Evolutionary conservation across 148 eudicot species (phyloP).

Genomic region (Heliamphora exappendiculata): DNA sequence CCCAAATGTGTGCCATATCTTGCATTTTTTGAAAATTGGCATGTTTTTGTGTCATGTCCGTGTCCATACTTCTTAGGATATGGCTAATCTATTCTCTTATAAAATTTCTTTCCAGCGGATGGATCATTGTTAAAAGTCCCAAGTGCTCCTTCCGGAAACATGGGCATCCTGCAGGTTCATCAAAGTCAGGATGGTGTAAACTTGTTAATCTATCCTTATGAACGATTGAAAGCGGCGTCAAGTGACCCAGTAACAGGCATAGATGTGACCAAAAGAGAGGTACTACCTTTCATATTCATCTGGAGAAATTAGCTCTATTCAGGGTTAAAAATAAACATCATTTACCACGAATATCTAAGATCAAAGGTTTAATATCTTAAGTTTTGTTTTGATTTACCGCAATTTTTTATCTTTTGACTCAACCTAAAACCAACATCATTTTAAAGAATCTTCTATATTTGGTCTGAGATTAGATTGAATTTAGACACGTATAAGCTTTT

Average conservation of each 20-base stretch:
- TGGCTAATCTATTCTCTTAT: neutral
- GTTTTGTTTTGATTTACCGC: neutral
- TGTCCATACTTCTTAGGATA: too few species aligned
- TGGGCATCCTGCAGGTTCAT: neutral
- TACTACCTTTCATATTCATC: slow-evolving; percentile 10
- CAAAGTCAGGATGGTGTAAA: slow-evolving; percentile 14
- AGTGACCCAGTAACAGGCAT: slow-evolving; percentile 30
- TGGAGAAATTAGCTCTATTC: neutral
- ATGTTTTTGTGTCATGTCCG: too few species aligned
- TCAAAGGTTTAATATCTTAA: neutral
- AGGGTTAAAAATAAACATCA: neutral
- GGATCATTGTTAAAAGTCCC: slow-evolving; percentile 4
- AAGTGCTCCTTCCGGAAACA: slow-evolving; percentile 11
- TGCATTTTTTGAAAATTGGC: too few species aligned
- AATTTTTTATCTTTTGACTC: neutral
- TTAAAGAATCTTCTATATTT: neutral
- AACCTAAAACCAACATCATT: neutral
- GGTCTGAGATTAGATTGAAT: neutral
- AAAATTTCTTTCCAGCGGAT: neutral
- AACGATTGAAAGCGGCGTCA: slow-evolving; percentile 29
- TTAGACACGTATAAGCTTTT: neutral
- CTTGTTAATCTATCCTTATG: slow-evolving; percentile 31
- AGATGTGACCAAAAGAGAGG: slow-evolving; percentile 46
- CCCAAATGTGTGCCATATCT: too few species aligned
- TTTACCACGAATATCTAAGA: neutral